Base-by-base conservation (phyloP, 2,329 filamentous ascomycete species). In the Esteya vermicola region DNA sequence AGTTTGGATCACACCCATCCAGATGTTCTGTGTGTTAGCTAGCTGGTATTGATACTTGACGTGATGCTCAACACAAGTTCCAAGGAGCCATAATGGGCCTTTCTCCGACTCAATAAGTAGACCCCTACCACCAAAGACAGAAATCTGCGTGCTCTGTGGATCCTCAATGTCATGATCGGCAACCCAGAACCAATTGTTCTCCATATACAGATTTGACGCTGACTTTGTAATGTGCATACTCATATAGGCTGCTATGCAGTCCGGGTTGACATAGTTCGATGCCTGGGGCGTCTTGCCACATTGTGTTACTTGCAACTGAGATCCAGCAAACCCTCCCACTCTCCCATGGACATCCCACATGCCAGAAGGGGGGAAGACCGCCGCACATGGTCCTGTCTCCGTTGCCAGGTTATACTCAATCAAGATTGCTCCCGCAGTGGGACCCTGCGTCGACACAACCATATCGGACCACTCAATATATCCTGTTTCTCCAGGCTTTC, bases 271-370 rank as follows among this genome's bases (percentile, higher is more conserved):
- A 39, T 50, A 49, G n/a, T 46, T 42, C 19, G 45, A 40, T 2
- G 46, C 20, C n/a, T 49, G 22, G 0, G 64, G 53, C 35, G 62
- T 54, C 56, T 80, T 84, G 43, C 67, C 59, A 55, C 83, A 91
- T 40, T 74, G 72, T 43, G 75, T 67, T 22, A 73, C 67, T 54
- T 82, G 77, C 23, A 86, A 68, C 30, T 78, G 59, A 5, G 80
- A 82, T 30, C 81, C 81, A 4, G 71, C 69, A 45, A 75, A 77
- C 13, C 82, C 82, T 47, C 81, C 82, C 36, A 89, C 69, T 50
- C 82, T 75, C 52, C 80, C 72, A 58, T 88, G 82, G 12, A 80
- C 73, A 49, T 88, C 82, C 82, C 81, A 88, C 55, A 80, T 67
- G 13, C 72, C 75, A 4, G 62, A 62, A 3, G 67, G 66, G 14